phyloP scores from a whole-genome alignment of 768 basidiomycete genomes.

The Boletus rex-veris region DNA sequence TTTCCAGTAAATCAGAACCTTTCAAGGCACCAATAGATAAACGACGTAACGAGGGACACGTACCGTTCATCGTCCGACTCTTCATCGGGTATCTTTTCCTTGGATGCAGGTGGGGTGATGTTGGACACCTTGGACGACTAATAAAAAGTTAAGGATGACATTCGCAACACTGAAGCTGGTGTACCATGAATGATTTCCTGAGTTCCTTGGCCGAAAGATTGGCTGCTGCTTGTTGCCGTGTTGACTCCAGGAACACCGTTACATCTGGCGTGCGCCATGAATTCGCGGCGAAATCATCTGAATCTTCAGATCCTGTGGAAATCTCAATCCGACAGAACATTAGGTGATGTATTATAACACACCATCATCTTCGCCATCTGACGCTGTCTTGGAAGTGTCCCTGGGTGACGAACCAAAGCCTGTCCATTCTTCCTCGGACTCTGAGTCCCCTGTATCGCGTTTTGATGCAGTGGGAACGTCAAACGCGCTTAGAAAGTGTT shows the following conservation, averaged over 20 bases:
- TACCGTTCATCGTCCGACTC: slow-evolving; percentile 60
- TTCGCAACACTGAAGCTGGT: neutral
- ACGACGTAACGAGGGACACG: slow-evolving; percentile 1
- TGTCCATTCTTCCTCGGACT: slow-evolving; percentile 40
- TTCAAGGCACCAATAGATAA: neutral
- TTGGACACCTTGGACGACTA: slow-evolving; percentile 80
- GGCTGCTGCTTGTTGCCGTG: slow-evolving; percentile 19
- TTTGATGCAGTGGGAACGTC: slow-evolving; percentile 21
- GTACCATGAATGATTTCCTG: slow-evolving; percentile 76
- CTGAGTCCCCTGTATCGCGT: slow-evolving; percentile 16
- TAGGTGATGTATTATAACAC: slow-evolving; percentile 4
- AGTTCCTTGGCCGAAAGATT: slow-evolving; percentile 36
- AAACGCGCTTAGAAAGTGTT: slow-evolving; percentile 44
- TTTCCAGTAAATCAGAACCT: slow-evolving; percentile 27
- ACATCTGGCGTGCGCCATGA: slow-evolving; percentile 41
- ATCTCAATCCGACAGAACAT: neutral
- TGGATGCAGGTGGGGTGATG: slow-evolving; percentile 34
- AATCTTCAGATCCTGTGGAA: slow-evolving; percentile 35
- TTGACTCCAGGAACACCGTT: slow-evolving; percentile 52
- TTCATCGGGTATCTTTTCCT: slow-evolving; percentile 23
- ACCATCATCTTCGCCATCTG: slow-evolving; percentile 19
- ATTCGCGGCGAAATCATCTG: slow-evolving; percentile 38
- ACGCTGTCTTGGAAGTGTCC: slow-evolving; percentile 1
- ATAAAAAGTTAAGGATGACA: slow-evolving; percentile 3
- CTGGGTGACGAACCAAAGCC: slow-evolving; percentile 29